These are phyloP conservation scores for Myriosclerotinia duriaeana DNA, from an alignment of 2,329 filamentous ascomycete genomes.

Conservation along the genomic window DNA sequence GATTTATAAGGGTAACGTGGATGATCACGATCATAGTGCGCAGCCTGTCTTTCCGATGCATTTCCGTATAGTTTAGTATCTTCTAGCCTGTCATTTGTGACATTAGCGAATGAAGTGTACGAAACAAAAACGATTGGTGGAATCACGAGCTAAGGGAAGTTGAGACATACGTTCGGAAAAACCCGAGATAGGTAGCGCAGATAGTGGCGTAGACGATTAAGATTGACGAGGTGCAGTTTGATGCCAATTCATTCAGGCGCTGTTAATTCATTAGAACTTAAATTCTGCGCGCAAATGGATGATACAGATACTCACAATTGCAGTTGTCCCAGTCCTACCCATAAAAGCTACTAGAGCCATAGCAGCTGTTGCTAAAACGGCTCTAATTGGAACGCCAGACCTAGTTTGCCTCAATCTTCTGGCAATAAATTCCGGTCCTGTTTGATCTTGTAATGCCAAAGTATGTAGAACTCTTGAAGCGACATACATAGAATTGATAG, in stretches of 20 bases:
- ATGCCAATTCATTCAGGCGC: conserved; percentile 43
- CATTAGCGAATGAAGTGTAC: neutral
- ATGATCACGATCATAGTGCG: conserved; percentile 42
- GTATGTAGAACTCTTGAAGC: conserved; percentile 44
- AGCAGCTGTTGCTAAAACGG: conserved; percentile 44
- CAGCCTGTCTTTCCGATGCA: conserved; percentile 42
- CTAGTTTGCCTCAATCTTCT: conserved; percentile 42
- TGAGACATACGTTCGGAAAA: conserved; percentile 42
- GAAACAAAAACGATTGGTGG: neutral
- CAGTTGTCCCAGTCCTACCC: conserved; percentile 43
- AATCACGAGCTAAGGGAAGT: neutral
- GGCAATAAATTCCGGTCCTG: conserved; percentile 46
- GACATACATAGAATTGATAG: conserved; percentile 45
- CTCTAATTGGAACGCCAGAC: conserved; percentile 44
- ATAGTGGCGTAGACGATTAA: conserved; percentile 46
- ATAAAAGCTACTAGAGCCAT: conserved; percentile 45
- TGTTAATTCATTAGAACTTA: conserved; percentile 30
- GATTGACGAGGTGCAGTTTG: conserved; percentile 44
- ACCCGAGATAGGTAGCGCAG: conserved; percentile 45
- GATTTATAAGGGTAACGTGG: conserved; percentile 44
- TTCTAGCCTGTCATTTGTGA: conserved; percentile 39
- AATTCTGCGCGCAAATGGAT: neutral
- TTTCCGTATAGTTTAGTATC: conserved; percentile 45
- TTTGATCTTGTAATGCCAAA: conserved; percentile 43
- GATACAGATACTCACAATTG: conserved; percentile 38